These are phyloP conservation scores for Citrus australasica DNA, from an alignment of 345 rosid species.

Conservation along the genomic window DNA sequence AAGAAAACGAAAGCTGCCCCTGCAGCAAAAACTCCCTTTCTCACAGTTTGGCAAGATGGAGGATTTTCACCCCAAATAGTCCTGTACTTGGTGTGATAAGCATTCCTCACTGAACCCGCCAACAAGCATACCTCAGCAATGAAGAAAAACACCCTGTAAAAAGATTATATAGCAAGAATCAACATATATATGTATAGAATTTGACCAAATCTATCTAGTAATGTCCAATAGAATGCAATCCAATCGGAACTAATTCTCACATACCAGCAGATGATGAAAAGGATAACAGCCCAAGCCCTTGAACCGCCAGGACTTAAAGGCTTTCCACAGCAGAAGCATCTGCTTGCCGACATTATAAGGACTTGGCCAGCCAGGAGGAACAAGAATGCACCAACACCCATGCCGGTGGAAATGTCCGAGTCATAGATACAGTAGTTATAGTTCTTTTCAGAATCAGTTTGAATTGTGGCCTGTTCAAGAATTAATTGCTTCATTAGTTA, in stretches of 20 bases:
- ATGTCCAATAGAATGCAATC: neutral
- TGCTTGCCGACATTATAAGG: slow-evolving; percentile 80
- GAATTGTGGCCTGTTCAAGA: slow-evolving; percentile 52
- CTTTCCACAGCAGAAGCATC: slow-evolving; percentile 94
- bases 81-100: slow-evolving; percentile 86
- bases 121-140: slow-evolving; percentile 80
- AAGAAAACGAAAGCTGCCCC: slow-evolving; percentile 86
- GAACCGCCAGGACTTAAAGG: slow-evolving; percentile 78
- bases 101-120: slow-evolving; percentile 86
- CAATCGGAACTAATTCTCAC: neutral
- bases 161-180: neutral
- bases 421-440: slow-evolving; percentile 72
- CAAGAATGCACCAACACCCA: slow-evolving; percentile 76
- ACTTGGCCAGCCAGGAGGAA: slow-evolving; percentile 71
- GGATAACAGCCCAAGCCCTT: slow-evolving; percentile 79
- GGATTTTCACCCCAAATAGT: slow-evolving; percentile 55
- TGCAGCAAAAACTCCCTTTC: slow-evolving; percentile 88
- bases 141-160: slow-evolving; percentile 69
- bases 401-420: slow-evolving; percentile 84
- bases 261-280: slow-evolving; percentile 89
- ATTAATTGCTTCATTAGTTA: neutral
- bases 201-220: neutral
- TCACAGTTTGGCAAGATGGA: slow-evolving; percentile 74
- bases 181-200: neutral
- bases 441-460: slow-evolving; percentile 40